Base-by-base conservation (phyloP, 768 basidiomycete species). In the Boletus sp. region DNA sequence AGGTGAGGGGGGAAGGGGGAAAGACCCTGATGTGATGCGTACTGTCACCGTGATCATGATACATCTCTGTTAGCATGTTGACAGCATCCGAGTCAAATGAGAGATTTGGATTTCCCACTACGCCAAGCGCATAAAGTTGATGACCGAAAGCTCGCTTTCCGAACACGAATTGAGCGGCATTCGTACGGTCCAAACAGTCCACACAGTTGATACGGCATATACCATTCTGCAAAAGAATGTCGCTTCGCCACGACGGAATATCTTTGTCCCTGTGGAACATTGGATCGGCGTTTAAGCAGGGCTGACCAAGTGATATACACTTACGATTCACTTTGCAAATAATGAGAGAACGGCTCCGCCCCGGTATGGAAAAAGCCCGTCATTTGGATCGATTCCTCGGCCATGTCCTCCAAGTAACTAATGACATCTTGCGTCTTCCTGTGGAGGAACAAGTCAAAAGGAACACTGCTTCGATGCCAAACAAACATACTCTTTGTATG, bases 51-150 rank as follows among this genome's bases (percentile, higher is more conserved):
- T 97, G 94, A 69, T 97, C 93, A 67, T 96, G 93, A 70, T 95
- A 98, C 94, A 99, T 98, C 73, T 97, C 93, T 4, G 94, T 98
- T 61, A 99, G 66, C 83, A 98, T 94, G 68, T 95, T 93, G 38
- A 95, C 90, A 1, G 93, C 94, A 69, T 96, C 95, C 10, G 90
- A 93, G 64, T 96, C 93, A 65, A 96, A 96, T 0, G 85, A 82
- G 35, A 99, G 75, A 64, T 93, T 85, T 0, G 96, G 94, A 53
- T 76, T 84, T 19, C 87, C 84, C 8, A 97, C 85, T 15, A 98
- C 79, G 0, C 97, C 97, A 4, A 99, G 83, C 0, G 94, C 95
- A 68, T 96, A 92, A 8, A 99, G 78, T 67, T 99, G 97, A 70
- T 98, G 94, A 0, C 94, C 95, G 17, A 99, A 75, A 0, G 90